These are phyloP conservation scores for Cyanodermella asteris DNA, from an alignment of 2,329 filamentous ascomycete species.

Conservation along the genomic window DNA sequence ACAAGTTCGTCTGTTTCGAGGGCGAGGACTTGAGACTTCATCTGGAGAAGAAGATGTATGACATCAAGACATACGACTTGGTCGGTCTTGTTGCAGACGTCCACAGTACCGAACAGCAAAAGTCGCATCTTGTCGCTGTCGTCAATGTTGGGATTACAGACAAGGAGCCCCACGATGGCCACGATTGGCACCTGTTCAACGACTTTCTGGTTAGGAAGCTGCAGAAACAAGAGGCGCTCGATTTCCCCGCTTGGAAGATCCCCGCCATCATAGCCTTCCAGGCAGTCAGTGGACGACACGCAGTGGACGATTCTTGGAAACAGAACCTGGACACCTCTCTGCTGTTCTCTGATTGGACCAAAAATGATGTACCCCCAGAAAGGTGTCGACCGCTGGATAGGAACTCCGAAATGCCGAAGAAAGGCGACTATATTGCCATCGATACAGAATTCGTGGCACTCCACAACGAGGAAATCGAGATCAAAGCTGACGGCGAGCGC, in stretches of 20 bases:
- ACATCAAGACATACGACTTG: constrained; percentile 74
- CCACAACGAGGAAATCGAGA: constrained; percentile 81
- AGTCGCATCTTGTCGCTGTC: constrained; percentile 75
- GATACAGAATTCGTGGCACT: constrained; percentile 94
- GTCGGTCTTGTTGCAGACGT: constrained; percentile 81
- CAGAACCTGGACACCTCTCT: constrained; percentile 61
- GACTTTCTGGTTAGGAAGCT: constrained; percentile 80
- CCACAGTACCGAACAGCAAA: constrained; percentile 63
- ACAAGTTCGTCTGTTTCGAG: constrained; percentile 89
- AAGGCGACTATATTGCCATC: constrained; percentile 60
- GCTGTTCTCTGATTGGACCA: constrained; percentile 51
- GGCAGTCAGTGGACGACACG: constrained; percentile 56
- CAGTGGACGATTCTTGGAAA: constrained; percentile 73
- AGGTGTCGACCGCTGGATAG: constrained; percentile 10
- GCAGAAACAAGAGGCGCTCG: constrained; percentile 59
- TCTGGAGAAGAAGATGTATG: constrained; percentile 55
- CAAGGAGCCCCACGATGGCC: constrained; percentile 33
- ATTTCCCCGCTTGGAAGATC: constrained; percentile 80
- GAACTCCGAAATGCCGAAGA: constrained; percentile 38
- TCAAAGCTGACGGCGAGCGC: constrained; percentile 81
- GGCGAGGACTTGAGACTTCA: constrained; percentile 59
- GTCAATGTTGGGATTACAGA: constrained; percentile 60
- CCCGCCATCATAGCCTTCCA: constrained; percentile 80
- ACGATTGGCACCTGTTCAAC: constrained; percentile 90
- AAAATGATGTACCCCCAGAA: constrained; percentile 17